Conservation (phyloP, 306 rosid species). For the Echinosophora koreensis region DNA sequence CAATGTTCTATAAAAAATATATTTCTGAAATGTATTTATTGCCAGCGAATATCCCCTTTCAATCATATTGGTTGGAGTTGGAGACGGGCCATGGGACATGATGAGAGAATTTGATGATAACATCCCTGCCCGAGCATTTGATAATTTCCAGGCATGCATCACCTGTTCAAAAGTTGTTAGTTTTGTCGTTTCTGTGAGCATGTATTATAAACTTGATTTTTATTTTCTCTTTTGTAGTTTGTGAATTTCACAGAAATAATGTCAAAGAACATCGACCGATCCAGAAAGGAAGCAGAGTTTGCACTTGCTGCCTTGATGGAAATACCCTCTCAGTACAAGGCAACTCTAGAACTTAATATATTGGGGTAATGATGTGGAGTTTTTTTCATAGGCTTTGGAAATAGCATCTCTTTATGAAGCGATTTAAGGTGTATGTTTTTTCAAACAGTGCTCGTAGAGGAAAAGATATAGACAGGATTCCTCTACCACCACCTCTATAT, state of each 20-base stretch:
- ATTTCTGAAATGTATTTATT: constrained; percentile 34
- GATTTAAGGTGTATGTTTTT: constrained; percentile 30
- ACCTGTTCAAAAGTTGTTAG: constrained; percentile 21
- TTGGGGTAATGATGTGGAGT: constrained; percentile 73
- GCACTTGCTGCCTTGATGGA: constrained; percentile 93
- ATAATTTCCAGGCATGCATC: constrained; percentile 87
- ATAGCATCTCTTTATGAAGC: constrained; percentile 28
- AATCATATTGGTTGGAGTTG: constrained; percentile 91
- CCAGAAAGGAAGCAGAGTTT: constrained; percentile 90
- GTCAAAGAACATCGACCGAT: constrained; percentile 75
- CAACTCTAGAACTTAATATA: constrained; percentile 78
- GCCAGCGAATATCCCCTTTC: constrained; percentile 85
- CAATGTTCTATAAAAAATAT: neutral
- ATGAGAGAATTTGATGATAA: constrained; percentile 93
- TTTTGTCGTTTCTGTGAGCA: constrained; percentile 19
- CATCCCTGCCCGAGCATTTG: constrained; percentile 92
- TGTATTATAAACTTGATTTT: constrained; percentile 9
- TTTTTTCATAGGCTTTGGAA: constrained; percentile 24
- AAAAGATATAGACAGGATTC: constrained; percentile 71
- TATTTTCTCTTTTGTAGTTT: constrained; percentile 62
- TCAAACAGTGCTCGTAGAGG: constrained; percentile 66
- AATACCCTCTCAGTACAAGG: constrained; percentile 92
- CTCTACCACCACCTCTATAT: constrained; percentile 91
- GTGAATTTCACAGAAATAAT: constrained; percentile 94
- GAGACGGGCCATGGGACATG: constrained; percentile 99